These are phyloP conservation scores for Monosporascus sp. DNA, from an alignment of 2,329 filamentous ascomycete species.

Conservation along the genomic window DNA sequence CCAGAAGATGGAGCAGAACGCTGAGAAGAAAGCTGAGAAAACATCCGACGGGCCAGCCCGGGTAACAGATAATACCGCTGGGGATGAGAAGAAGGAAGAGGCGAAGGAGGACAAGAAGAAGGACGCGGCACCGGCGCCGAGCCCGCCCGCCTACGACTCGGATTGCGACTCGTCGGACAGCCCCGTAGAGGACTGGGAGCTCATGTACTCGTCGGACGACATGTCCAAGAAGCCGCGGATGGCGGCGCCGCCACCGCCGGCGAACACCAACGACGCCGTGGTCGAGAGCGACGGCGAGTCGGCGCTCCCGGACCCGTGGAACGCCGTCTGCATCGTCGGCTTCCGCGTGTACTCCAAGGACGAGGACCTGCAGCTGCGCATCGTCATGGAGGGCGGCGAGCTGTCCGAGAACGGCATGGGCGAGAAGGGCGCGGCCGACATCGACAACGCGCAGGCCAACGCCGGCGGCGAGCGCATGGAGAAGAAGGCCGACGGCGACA, in stretches of 20 bases:
- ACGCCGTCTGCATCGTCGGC: slow-evolving; percentile 36
- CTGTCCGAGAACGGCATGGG: slow-evolving; percentile 52
- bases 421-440: slow-evolving; percentile 48
- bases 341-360: slow-evolving; percentile 40
- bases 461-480: slow-evolving; percentile 42
- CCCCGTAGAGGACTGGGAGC: slow-evolving; percentile 55
- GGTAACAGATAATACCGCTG: background rate
- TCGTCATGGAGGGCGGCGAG: slow-evolving; percentile 51
- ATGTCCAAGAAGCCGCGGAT: slow-evolving; percentile 46
- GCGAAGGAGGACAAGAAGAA: slow-evolving; percentile 11
- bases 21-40: background rate
- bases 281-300: slow-evolving; percentile 37
- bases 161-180: slow-evolving; percentile 55
- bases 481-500: slow-evolving; percentile 18
- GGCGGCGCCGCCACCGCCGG: slow-evolving; percentile 18
- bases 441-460: slow-evolving; percentile 53
- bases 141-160: slow-evolving; percentile 32
- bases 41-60: background rate
- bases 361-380: slow-evolving; percentile 45
- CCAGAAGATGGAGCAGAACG: background rate
- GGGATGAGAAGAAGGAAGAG: slow-evolving; percentile 3
- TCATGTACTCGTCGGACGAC: slow-evolving; percentile 54
- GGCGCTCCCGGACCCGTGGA: slow-evolving; percentile 33
- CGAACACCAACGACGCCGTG: slow-evolving; percentile 18
- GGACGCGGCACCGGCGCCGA: slow-evolving; percentile 10